Evolutionary conservation across 225 moss, liverwort and hornwort species (phyloP).

Genomic region (Lunularia cruciata): DNA sequence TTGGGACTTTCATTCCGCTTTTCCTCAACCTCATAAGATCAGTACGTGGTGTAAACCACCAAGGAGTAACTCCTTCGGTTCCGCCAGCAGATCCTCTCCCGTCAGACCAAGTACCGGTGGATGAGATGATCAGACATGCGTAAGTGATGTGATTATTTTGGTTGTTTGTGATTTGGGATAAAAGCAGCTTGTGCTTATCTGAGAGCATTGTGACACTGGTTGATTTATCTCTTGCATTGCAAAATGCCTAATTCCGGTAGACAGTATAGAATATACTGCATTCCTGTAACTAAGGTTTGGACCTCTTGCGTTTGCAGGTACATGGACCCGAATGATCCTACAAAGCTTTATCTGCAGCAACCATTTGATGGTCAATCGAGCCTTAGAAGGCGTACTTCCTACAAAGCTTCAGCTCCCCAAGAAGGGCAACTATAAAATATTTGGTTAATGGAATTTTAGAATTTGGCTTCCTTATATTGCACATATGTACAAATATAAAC

Average conservation of each 20-base stretch:
- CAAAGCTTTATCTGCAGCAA: conserved; percentile 89
- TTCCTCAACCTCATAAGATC: conserved; percentile 78
- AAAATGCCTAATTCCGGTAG: neutral
- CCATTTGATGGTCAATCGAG: conserved; percentile 74
- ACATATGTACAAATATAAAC: conserved; percentile 9
- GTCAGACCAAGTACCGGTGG: conserved; percentile 66
- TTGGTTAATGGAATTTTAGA: conserved; percentile 16
- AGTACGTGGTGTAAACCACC: conserved; percentile 58
- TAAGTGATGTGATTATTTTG: conserved; percentile 48
- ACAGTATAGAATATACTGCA: neutral
- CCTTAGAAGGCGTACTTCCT: conserved; percentile 82
- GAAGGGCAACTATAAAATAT: conserved; percentile 48
- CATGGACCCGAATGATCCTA: conserved; percentile 92
- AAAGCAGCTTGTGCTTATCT: too few species aligned
- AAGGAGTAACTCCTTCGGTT: conserved; percentile 53
- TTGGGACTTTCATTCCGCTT: conserved; percentile 91
- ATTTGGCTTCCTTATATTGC: conserved; percentile 12
- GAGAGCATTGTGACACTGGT: too few species aligned
- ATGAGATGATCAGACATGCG: conserved; percentile 93
- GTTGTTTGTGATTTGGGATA: neutral
- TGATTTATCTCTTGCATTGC: too few species aligned
- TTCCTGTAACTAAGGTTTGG: neutral
- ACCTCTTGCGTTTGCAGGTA: conserved; percentile 58
- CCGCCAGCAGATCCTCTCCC: conserved; percentile 83
- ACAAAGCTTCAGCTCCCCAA: conserved; percentile 60